A percentile compares a stretch with the other conserved stretches of the same genome.
phyloP scores from a whole-genome alignment of 768 basidiomycete species.

The Naganishia friedmannii region DNA sequence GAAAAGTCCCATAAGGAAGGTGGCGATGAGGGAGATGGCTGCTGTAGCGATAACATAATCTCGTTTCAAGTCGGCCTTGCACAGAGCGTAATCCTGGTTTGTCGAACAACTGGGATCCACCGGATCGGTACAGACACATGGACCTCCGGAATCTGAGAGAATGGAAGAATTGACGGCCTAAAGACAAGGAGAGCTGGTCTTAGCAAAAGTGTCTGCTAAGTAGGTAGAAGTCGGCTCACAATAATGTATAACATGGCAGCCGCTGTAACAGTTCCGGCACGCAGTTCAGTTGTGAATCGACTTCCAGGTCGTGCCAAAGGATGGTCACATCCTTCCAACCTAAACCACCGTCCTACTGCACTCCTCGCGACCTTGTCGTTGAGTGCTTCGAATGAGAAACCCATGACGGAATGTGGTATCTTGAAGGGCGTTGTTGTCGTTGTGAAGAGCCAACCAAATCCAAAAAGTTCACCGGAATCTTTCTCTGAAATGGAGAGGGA shows the following conservation, averaged over 20 bases:
- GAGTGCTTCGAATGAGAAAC: slow-evolving; percentile 31
- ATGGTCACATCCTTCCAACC: slow-evolving; percentile 69
- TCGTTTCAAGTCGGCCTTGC: slow-evolving; percentile 57
- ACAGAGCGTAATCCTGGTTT: slow-evolving; percentile 43
- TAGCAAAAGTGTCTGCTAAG: not conserved
- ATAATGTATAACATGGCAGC: slow-evolving; percentile 84
- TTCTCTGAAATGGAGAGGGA: too few species aligned
- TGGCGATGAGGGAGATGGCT: slow-evolving; percentile 69
- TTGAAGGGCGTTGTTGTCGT: not conserved
- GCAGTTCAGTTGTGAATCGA: slow-evolving; percentile 56
- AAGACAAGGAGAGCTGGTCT: not conserved
- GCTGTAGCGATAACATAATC: slow-evolving; percentile 83
- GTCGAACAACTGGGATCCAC: slow-evolving; percentile 51
- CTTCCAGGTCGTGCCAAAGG: slow-evolving; percentile 64
- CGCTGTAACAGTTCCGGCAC: slow-evolving; percentile 53
- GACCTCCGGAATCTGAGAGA: slow-evolving; percentile 71
- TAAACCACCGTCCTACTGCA: slow-evolving; percentile 64
- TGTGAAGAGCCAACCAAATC: not conserved
- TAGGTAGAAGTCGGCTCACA: not conserved
- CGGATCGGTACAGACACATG: slow-evolving; percentile 65
- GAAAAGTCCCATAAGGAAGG: slow-evolving; percentile 75
- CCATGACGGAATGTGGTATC: slow-evolving; percentile 13
- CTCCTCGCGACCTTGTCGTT: slow-evolving; percentile 54
- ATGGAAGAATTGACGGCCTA: slow-evolving; percentile 77
- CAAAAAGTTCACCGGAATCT: not conserved